Conservation (phyloP, 2,329 filamentous ascomycete genomes). For the Coniochaeta sp. region DNA sequence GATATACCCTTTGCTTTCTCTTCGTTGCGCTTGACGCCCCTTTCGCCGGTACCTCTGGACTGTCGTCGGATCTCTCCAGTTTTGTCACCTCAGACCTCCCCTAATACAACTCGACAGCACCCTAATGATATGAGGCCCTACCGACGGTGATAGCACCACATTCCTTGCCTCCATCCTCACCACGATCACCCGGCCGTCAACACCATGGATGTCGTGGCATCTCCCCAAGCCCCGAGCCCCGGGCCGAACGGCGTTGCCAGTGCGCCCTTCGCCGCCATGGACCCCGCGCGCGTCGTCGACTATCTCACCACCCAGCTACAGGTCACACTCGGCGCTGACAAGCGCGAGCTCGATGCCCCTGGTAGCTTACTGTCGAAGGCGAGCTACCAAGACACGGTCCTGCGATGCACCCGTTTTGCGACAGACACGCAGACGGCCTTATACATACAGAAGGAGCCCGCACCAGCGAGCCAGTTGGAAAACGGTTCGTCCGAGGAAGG, state of each 20-base stretch:
- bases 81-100: background rate
- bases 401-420: conserved; percentile 83
- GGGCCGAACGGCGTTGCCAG: conserved; percentile 38
- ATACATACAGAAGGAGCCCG: conserved; percentile 82
- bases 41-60: background rate
- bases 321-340: conserved; percentile 67
- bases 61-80: background rate
- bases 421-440: conserved; percentile 80
- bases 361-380: conserved; percentile 76
- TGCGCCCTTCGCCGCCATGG: conserved; percentile 48
- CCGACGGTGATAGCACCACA: background rate
- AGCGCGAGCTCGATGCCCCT: conserved; percentile 69
- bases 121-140: background rate
- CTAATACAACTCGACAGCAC: background rate
- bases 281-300: conserved; percentile 63
- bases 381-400: conserved; percentile 70
- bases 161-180: background rate
- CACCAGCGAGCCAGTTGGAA: conserved; percentile 43
- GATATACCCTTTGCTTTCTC: background rate
- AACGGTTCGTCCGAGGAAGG: conserved; percentile 39
- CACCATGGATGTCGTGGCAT: conserved; percentile 46
- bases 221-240: conserved; percentile 34
- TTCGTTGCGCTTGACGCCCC: background rate
- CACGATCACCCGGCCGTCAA: background rate
- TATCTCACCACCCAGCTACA: conserved; percentile 65